phyloP scores from a whole-genome alignment of 2,329 filamentous ascomycete species.

The Phoma herbarum region DNA sequence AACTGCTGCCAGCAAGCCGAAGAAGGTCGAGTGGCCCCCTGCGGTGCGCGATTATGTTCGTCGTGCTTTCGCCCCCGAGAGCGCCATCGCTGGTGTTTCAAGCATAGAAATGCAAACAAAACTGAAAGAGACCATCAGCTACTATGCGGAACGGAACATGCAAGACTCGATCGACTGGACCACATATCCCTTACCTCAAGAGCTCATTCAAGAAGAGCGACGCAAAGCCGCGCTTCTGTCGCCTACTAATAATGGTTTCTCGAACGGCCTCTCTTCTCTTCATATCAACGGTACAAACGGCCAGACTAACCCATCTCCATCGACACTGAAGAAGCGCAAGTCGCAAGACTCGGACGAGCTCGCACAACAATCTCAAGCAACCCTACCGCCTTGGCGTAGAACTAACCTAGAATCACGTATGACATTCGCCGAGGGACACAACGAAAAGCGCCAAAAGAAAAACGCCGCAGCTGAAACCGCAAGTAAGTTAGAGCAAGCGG shows the following conservation, averaged over 20 bases:
- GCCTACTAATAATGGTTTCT: slow-evolving; percentile 43
- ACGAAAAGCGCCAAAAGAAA: slow-evolving; percentile 59
- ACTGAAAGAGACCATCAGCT: slow-evolving; percentile 84
- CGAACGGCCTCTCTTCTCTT: slow-evolving; percentile 29
- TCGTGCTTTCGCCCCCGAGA: slow-evolving; percentile 81
- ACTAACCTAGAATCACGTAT: slow-evolving; percentile 79
- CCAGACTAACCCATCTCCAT: slow-evolving; percentile 47
- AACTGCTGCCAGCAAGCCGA: slow-evolving; percentile 50
- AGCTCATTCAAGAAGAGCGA: slow-evolving; percentile 75
- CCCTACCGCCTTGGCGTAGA: slow-evolving; percentile 75
- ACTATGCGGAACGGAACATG: slow-evolving; percentile 76
- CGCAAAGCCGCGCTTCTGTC: slow-evolving; percentile 34
- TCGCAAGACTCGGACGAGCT: slow-evolving; percentile 68
- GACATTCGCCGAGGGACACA: slow-evolving; percentile 63
- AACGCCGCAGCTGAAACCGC: slow-evolving; percentile 60
- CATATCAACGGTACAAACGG: slow-evolving; percentile 27
- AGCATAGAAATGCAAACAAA: slow-evolving; percentile 79
- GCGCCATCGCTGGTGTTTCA: slow-evolving; percentile 59
- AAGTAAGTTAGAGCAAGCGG: slow-evolving; percentile 91
- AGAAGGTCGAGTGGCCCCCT: slow-evolving; percentile 79
- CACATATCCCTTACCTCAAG: slow-evolving; percentile 81
- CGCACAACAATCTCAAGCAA: slow-evolving; percentile 60
- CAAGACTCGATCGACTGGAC: slow-evolving; percentile 85
- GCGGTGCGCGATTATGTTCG: slow-evolving; percentile 90
- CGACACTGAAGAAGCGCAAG: slow-evolving; percentile 83